These are phyloP conservation scores for Scytalidium sp. DNA, from an alignment of 2,329 filamentous ascomycete species.

Conservation along the genomic window DNA sequence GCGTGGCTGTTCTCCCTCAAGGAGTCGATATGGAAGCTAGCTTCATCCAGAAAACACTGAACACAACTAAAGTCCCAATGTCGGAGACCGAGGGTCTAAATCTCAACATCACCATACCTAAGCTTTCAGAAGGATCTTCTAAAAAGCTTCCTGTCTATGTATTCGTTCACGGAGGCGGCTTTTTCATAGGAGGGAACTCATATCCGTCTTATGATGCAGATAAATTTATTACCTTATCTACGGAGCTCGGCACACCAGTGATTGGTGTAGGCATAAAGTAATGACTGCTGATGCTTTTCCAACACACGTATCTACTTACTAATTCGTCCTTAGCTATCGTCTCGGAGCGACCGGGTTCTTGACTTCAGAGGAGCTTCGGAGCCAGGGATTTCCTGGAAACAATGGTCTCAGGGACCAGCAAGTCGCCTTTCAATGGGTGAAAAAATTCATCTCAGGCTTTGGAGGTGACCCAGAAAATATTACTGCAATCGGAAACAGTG, in stretches of 20 bases:
- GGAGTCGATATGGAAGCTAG: slow-evolving; percentile 43
- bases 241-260: slow-evolving; percentile 39
- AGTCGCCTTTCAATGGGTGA: slow-evolving; percentile 25
- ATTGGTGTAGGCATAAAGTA: slow-evolving; percentile 44
- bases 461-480: slow-evolving; percentile 26
- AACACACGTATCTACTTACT: background rate
- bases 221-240: slow-evolving; percentile 41
- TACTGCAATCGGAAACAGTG: slow-evolving; percentile 41
- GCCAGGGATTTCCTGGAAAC: slow-evolving; percentile 39
- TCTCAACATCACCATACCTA: slow-evolving; percentile 47
- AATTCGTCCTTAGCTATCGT: slow-evolving; percentile 37
- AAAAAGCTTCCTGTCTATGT: slow-evolving; percentile 46
- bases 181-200: slow-evolving; percentile 44
- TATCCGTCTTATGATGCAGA: slow-evolving; percentile 50
- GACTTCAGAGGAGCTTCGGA: slow-evolving; percentile 43
- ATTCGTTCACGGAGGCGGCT: slow-evolving; percentile 52
- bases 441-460: slow-evolving; percentile 26
- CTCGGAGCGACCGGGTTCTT: slow-evolving; percentile 40
- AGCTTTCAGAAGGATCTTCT: slow-evolving; percentile 11
- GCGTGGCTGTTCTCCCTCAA: slow-evolving; percentile 30
- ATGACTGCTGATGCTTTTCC: slow-evolving; percentile 3
- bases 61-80: slow-evolving; percentile 33
- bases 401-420: slow-evolving; percentile 38
- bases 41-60: slow-evolving; percentile 45
- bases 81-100: slow-evolving; percentile 49